These are phyloP conservation scores for Aphanomyces astaci DNA, from an alignment of 352 stramenopile species.

Conservation along the genomic window DNA sequence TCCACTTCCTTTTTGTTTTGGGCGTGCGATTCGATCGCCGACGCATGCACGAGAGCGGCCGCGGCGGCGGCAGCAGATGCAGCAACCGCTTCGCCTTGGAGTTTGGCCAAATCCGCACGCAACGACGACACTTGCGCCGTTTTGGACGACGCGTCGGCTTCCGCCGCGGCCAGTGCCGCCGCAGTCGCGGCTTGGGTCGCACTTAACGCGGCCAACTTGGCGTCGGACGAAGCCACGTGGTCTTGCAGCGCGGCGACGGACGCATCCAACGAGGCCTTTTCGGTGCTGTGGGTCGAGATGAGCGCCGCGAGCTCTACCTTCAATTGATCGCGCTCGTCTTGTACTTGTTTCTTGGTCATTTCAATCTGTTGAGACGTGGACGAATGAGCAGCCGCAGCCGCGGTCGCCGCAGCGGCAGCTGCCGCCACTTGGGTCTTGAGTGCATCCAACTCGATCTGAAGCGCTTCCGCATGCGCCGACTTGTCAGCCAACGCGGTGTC, in stretches of 20 bases:
- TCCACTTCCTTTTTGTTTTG: neutral
- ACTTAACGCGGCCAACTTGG: neutral
- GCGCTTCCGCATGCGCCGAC: neutral
- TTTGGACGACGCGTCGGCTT: conserved; percentile 1
- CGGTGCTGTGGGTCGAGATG: neutral
- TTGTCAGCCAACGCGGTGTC: conserved; percentile 8
- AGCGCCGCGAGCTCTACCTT: neutral
- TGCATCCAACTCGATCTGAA: neutral
- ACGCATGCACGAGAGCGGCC: neutral
- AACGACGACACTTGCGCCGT: neutral
- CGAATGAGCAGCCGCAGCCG: neutral
- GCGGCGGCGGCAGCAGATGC: neutral
- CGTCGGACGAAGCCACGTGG: neutral
- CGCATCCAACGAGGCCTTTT: conserved; percentile 8
- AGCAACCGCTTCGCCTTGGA: conserved; percentile 8
- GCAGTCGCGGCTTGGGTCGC: neutral
- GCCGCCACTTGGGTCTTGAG: neutral
- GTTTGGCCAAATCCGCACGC: neutral
- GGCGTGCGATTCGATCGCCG: neutral
- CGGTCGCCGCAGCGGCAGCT: neutral
- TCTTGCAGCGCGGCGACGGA: neutral
- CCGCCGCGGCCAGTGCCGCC: neutral
- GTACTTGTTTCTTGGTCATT: neutral
- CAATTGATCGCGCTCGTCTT: neutral
- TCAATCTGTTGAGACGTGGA: neutral